Conservation (phyloP, 805 yeast genomes). For the Scheffersomyces amazonensis region DNA sequence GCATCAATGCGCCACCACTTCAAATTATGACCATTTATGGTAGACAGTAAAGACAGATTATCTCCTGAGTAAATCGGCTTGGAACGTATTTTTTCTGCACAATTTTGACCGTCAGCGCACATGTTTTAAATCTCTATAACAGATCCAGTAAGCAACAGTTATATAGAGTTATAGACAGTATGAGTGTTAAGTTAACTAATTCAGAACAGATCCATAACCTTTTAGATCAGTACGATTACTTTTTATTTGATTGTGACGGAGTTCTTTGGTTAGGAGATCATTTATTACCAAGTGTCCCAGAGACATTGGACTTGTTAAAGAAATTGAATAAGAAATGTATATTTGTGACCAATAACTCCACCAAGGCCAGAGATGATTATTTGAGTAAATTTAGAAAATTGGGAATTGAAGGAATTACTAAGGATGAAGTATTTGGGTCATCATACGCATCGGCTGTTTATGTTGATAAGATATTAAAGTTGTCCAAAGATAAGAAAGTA, state of each 20-base stretch:
- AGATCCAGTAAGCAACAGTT: no score
- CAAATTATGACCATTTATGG: no score
- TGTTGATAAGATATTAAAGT: conserved; percentile 67
- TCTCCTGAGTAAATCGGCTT: no score
- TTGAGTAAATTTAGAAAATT: conserved; percentile 65
- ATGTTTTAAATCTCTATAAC: no score
- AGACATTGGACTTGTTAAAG: conserved; percentile 65
- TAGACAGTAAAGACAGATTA: no score
- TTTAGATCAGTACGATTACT: conserved; percentile 71
- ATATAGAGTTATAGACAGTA: conserved; percentile 1
- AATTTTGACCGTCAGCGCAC: no score
- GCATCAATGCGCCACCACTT: no score
- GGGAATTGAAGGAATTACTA: conserved; percentile 46
- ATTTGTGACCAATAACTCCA: conserved; percentile 94
- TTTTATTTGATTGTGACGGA: conserved; percentile 96
- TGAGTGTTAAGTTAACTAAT: conserved; percentile 13
- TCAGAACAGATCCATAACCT: conserved; percentile 48
- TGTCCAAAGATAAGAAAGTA: conserved; percentile 74
- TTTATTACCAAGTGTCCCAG: conserved; percentile 72
- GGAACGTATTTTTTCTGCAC: no score
- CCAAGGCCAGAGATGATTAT: conserved; percentile 81
- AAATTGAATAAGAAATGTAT: conserved; percentile 60
- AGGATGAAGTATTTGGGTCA: conserved; percentile 83
- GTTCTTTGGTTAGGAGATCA: conserved; percentile 92
- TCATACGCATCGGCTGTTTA: conserved; percentile 91